Evolutionary conservation across 83 land plant species (phyloP).

Genomic region (Isoetes engelmannii): DNA sequence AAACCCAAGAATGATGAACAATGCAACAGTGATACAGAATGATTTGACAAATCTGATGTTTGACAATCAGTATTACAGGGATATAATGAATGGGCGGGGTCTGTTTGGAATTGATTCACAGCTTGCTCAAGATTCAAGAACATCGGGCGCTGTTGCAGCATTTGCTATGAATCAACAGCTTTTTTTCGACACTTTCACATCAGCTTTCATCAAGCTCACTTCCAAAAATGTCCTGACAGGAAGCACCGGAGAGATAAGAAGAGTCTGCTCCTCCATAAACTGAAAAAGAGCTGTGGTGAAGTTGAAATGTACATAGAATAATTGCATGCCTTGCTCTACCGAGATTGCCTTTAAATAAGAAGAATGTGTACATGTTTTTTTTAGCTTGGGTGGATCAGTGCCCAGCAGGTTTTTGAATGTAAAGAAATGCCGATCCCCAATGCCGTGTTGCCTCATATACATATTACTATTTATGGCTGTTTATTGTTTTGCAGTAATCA

Average conservation of each 20-base stretch:
- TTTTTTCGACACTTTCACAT: slow-evolving; percentile 42
- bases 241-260: slow-evolving; percentile 24
- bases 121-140: slow-evolving; percentile 32
- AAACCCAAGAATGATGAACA: slow-evolving; percentile 11
- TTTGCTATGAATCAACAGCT: slow-evolving; percentile 33
- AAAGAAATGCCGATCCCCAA: too few relatives aligned
- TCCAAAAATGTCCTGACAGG: slow-evolving; percentile 41
- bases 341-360: too few relatives aligned
- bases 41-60: slow-evolving; percentile 34
- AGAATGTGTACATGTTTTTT: too few relatives aligned
- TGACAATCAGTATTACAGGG: slow-evolving; percentile 48
- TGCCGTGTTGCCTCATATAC: too few relatives aligned
- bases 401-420: too few relatives aligned
- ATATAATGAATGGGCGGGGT: slow-evolving; percentile 37
- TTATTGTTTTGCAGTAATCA: too few relatives aligned
- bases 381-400: too few relatives aligned
- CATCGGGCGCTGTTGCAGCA: slow-evolving; percentile 21
- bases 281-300: background rate
- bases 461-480: too few relatives aligned
- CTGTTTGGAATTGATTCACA: slow-evolving; percentile 40
- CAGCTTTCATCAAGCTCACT: slow-evolving; percentile 50
- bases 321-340: too few relatives aligned
- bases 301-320: too few relatives aligned
- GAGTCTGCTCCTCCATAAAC: slow-evolving; percentile 19
- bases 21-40: slow-evolving; percentile 28